phyloP scores from a whole-genome alignment of 768 basidiomycete genomes.

The Podaxis rugospora region DNA sequence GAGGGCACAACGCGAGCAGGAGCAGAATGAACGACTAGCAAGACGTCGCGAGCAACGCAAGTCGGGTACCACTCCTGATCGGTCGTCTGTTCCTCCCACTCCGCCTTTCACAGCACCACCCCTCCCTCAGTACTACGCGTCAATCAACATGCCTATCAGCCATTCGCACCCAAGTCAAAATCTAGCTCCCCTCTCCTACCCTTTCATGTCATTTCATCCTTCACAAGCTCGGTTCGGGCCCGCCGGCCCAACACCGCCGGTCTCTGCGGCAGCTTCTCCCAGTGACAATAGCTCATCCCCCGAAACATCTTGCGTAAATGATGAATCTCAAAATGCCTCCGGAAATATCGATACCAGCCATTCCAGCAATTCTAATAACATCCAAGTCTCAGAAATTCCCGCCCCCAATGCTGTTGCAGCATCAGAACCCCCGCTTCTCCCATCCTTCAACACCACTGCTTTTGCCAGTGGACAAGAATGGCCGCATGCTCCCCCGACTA shows the following conservation, averaged over 20 bases:
- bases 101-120: slow-evolving; percentile 10
- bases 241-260: slow-evolving; percentile 48
- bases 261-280: slow-evolving; percentile 49
- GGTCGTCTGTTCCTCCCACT: slow-evolving; percentile 15
- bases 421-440: not conserved
- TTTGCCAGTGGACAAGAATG: slow-evolving; percentile 10
- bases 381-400: not conserved
- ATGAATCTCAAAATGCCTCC: not conserved
- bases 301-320: not conserved
- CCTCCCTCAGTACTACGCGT: slow-evolving; percentile 13
- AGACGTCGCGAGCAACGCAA: slow-evolving; percentile 16
- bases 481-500: not conserved
- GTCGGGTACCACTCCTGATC: slow-evolving; percentile 9
- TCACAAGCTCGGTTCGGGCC: slow-evolving; percentile 28
- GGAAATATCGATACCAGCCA: slow-evolving; percentile 5
- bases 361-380: slow-evolving; percentile 1
- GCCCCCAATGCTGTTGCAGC: not conserved
- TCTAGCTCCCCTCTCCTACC: slow-evolving; percentile 13
- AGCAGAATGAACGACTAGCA: slow-evolving; percentile 28
- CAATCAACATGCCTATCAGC: slow-evolving; percentile 12
- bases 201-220: slow-evolving; percentile 17
- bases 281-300: slow-evolving; percentile 15
- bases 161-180: slow-evolving; percentile 9
- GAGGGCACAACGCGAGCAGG: slow-evolving; percentile 34
- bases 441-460: slow-evolving; percentile 4